Conservation (phyloP, 2,329 filamentous ascomycete species). For the Fusarium pilosicola region DNA sequence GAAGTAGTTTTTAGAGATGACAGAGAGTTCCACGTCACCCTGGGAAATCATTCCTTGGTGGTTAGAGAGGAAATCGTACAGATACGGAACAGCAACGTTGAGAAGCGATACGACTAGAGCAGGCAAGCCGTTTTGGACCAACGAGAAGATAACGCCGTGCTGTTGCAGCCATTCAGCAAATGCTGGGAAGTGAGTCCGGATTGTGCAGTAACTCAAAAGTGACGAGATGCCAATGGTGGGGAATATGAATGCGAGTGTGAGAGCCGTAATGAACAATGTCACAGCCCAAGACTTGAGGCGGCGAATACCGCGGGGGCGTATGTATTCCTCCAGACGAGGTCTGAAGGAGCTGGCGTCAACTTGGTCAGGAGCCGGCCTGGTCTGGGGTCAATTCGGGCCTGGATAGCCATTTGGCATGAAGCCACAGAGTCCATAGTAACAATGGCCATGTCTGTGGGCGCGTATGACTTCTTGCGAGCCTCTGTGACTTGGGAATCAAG, state of each 20-base stretch:
- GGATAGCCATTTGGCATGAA: constrained; percentile 92
- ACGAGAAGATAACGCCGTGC: constrained; percentile 76
- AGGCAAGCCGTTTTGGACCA: constrained; percentile 88
- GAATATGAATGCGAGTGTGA: constrained; percentile 89
- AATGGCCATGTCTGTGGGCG: constrained; percentile 85
- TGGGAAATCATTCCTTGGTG: constrained; percentile 95
- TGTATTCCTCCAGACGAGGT: constrained; percentile 96
- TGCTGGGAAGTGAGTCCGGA: constrained; percentile 75
- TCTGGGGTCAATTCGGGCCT: constrained; percentile 90
- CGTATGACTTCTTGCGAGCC: constrained; percentile 79
- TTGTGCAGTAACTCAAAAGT: constrained; percentile 82
- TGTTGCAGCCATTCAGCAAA: constrained; percentile 73
- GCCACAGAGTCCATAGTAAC: constrained; percentile 98
- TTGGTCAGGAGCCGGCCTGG: constrained; percentile 88
- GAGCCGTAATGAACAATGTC: constrained; percentile 81
- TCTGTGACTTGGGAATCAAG: constrained; percentile 78
- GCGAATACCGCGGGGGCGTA: constrained; percentile 79
- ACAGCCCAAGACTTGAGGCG: constrained; percentile 85
- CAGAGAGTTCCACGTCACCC: constrained; percentile 91
- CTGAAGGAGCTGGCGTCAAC: constrained; percentile 85
- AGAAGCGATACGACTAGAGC: constrained; percentile 87
- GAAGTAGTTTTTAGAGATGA: constrained; percentile 99
- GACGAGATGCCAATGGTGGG: constrained; percentile 83
- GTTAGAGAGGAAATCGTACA: constrained; percentile 94
- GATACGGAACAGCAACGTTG: constrained; percentile 88